Evolutionary conservation across 2,329 filamentous ascomycete species (phyloP).

Genomic region (Rhynchosporium secalis): DNA sequence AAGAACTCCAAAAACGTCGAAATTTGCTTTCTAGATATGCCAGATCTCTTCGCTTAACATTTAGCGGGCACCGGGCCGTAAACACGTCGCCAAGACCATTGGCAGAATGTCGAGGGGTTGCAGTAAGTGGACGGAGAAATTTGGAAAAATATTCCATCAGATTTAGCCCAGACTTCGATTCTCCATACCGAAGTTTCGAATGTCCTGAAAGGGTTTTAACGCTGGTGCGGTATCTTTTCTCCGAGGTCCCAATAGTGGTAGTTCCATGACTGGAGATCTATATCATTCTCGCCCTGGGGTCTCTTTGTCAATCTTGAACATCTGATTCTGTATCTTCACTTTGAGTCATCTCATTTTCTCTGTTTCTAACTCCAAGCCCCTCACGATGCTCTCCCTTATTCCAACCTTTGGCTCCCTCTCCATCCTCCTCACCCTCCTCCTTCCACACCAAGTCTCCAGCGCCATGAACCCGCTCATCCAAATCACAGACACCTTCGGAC

Average conservation of each 20-base stretch:
- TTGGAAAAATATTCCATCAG: not conserved
- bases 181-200: not conserved
- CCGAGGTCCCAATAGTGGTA: not conserved
- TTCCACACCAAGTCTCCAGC: constrained; percentile 10
- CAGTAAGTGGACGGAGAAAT: not conserved
- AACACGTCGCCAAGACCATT: too few species aligned
- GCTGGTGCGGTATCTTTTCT: not conserved
- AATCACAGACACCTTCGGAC: constrained; percentile 44
- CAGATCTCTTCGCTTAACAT: too few species aligned
- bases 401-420: constrained; percentile 3
- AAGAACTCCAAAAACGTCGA: too few species aligned
- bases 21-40: too few species aligned
- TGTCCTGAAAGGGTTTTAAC: not conserved
- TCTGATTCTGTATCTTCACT: not conserved
- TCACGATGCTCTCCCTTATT: not conserved
- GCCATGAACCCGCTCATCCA: constrained; percentile 31
- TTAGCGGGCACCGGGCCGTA: too few species aligned
- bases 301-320: too few species aligned
- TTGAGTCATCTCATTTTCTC: not conserved
- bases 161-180: constrained; percentile 1
- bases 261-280: not conserved
- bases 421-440: constrained; percentile 12
- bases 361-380: too few species aligned
- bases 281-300: not conserved
- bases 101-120: too few species aligned